These are phyloP conservation scores for Geotrichum histeridarum DNA, from an alignment of 1,139 yeast genomes.

Conservation along the genomic window DNA sequence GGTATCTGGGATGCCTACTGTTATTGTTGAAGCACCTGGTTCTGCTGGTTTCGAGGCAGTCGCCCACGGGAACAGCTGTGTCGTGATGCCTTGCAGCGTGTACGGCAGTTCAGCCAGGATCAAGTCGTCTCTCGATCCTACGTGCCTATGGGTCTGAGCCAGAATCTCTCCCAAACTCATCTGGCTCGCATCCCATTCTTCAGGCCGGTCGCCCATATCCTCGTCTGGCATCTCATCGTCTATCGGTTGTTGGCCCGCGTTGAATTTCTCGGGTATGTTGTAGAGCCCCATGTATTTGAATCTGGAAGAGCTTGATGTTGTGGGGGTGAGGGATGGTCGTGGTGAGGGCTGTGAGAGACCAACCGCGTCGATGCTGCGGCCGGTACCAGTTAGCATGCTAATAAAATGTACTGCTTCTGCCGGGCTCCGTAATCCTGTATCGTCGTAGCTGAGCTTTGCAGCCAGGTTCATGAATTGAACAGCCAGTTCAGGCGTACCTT, in stretches of 20 bases:
- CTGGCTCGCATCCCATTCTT: slow-evolving; percentile 6
- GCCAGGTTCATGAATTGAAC: slow-evolving; percentile 17
- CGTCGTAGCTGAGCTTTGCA: slow-evolving; percentile 9
- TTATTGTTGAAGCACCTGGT: slow-evolving; percentile 14
- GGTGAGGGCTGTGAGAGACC: slow-evolving; percentile 3
- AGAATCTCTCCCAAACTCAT: slow-evolving; percentile 17
- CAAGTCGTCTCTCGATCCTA: slow-evolving; percentile 44
- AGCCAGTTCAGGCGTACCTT: slow-evolving; percentile 19
- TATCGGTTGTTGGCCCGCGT: neutral
- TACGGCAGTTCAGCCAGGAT: slow-evolving; percentile 58
- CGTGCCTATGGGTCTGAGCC: slow-evolving; percentile 7
- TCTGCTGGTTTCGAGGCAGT: slow-evolving; percentile 28
- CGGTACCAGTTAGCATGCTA: slow-evolving; percentile 12
- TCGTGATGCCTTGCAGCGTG: slow-evolving; percentile 67
- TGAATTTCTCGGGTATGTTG: slow-evolving; percentile 15
- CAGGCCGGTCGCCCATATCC: slow-evolving; percentile 1
- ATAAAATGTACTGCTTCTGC: slow-evolving; percentile 17
- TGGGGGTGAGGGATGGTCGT: neutral
- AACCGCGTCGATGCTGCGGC: neutral
- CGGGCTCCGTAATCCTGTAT: slow-evolving; percentile 14
- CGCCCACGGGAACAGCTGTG: slow-evolving; percentile 53
- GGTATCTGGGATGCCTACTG: slow-evolving; percentile 44
- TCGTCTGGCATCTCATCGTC: slow-evolving; percentile 2
- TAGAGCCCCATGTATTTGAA: slow-evolving; percentile 12
- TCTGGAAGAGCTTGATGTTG: neutral